Conservation (phyloP, 169 alveolate species). For the Perkinsus marinus region DNA sequence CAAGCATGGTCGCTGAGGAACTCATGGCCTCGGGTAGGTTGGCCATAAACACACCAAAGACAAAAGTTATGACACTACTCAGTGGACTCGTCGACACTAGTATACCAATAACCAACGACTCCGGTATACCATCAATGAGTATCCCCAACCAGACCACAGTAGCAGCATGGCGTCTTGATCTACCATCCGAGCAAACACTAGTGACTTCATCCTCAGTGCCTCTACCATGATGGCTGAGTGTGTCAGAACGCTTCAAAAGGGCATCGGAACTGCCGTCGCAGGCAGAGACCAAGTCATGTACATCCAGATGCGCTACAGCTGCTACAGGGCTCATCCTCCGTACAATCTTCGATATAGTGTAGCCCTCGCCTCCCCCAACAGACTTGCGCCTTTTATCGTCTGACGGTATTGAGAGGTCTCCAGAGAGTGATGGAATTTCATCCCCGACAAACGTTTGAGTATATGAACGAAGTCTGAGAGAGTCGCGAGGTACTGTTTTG, state of each 20-base stretch:
- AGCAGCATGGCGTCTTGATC: not conserved
- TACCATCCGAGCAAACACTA: not conserved
- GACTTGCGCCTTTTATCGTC: not conserved
- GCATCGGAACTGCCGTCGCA: not conserved
- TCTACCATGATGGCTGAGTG: not conserved
- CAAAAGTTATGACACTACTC: not conserved
- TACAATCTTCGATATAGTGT: not conserved
- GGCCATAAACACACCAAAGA: slow-evolving; percentile 4
- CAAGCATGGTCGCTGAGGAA: not conserved
- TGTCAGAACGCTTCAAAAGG: not conserved
- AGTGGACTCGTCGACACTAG: not conserved
- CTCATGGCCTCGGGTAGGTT: slow-evolving; percentile 7
- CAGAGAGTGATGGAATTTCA: not conserved
- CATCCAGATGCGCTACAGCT: not conserved
- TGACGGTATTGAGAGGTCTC: too few species aligned
- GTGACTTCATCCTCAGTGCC: not conserved
- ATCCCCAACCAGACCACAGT: not conserved
- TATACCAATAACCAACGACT: slow-evolving; percentile 1
- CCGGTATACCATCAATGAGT: slow-evolving; percentile 1
- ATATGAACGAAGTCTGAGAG: not conserved
- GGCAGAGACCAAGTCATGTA: not conserved
- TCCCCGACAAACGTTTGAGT: not conserved
- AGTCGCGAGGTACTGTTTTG: not conserved
- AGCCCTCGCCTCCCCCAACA: not conserved
- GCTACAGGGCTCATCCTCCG: not conserved